phyloP scores from a whole-genome alignment of 805 yeast species.

The Candida bentonensis region DNA sequence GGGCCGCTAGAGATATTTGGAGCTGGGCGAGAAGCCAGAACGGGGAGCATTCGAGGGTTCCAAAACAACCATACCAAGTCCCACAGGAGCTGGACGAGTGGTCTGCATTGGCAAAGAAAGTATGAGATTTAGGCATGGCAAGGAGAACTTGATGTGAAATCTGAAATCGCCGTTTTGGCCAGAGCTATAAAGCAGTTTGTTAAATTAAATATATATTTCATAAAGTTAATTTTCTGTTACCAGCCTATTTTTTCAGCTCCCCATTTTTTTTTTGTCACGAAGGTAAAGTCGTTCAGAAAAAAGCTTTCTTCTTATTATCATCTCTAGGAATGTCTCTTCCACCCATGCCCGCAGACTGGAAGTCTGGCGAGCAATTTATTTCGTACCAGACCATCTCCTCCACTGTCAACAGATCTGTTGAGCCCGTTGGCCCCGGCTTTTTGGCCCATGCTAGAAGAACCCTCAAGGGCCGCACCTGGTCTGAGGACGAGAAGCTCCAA shows the following conservation, averaged over 20 bases:
- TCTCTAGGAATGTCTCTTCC: slow-evolving; percentile 7
- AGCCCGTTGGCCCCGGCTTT: slow-evolving; percentile 94
- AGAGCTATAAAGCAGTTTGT: no score
- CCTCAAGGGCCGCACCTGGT: slow-evolving; percentile 95
- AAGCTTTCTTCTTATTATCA: neutral
- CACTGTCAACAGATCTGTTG: slow-evolving; percentile 48
- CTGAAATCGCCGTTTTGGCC: no score
- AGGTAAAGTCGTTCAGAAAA: no score
- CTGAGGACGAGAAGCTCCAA: slow-evolving; percentile 88
- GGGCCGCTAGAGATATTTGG: neutral
- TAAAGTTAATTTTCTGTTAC: no score
- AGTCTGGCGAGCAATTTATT: slow-evolving; percentile 16
- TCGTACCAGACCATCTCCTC: slow-evolving; percentile 16
- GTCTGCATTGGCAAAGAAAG: slow-evolving; percentile 1
- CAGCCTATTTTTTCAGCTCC: no score
- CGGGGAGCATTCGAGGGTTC: neutral
- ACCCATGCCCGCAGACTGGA: slow-evolving; percentile 15
- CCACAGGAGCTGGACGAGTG: neutral
- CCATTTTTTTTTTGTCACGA: no score
- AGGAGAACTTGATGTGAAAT: no score
- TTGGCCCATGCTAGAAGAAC: slow-evolving; percentile 94
- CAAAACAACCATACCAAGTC: neutral
- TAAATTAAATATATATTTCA: no score
- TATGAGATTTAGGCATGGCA: neutral
- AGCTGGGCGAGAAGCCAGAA: neutral